Conservation (phyloP, 2,329 filamentous ascomycete species). For the Alternaria sp. region DNA sequence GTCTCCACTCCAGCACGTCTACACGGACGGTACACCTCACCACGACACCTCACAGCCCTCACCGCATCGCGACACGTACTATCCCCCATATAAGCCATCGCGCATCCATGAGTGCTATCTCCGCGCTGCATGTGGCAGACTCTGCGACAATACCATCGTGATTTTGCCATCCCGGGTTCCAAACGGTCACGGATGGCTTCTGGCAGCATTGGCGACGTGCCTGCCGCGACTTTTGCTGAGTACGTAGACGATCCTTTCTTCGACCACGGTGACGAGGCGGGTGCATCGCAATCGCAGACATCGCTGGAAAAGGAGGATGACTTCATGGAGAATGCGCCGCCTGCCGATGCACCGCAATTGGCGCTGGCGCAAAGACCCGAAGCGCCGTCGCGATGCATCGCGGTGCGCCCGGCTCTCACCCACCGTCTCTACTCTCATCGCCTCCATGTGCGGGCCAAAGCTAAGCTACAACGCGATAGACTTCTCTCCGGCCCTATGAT, state of each 20-base stretch:
- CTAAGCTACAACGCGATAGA: slow-evolving; percentile 58
- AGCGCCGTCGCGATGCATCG: slow-evolving; percentile 25
- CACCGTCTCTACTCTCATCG: slow-evolving; percentile 47
- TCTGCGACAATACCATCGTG: slow-evolving; percentile 45
- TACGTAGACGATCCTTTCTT: slow-evolving; percentile 51
- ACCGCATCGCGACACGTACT: background rate
- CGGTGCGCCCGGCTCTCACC: slow-evolving; percentile 42
- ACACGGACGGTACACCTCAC: background rate
- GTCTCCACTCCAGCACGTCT: slow-evolving; percentile 1
- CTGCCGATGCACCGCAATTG: slow-evolving; percentile 15
- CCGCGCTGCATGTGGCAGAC: slow-evolving; percentile 48
- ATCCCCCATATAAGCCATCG: background rate
- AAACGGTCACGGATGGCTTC: slow-evolving; percentile 54
- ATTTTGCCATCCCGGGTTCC: slow-evolving; percentile 49
- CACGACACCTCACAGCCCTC: background rate
- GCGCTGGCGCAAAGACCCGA: slow-evolving; percentile 15
- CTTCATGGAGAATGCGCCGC: slow-evolving; percentile 21
- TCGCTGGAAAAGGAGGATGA: slow-evolving; percentile 17
- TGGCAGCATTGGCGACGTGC: slow-evolving; percentile 55
- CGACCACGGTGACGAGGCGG: slow-evolving; percentile 10
- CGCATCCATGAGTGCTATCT: slow-evolving; percentile 32
- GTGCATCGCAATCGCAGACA: slow-evolving; percentile 25
- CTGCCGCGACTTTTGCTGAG: slow-evolving; percentile 60
- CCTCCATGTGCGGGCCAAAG: slow-evolving; percentile 50
- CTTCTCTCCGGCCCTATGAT: slow-evolving; percentile 60